Evolutionary conservation across 495 filamentous ascomycete species (phyloP).

Genomic region (Talaromyces proteolyticus): DNA sequence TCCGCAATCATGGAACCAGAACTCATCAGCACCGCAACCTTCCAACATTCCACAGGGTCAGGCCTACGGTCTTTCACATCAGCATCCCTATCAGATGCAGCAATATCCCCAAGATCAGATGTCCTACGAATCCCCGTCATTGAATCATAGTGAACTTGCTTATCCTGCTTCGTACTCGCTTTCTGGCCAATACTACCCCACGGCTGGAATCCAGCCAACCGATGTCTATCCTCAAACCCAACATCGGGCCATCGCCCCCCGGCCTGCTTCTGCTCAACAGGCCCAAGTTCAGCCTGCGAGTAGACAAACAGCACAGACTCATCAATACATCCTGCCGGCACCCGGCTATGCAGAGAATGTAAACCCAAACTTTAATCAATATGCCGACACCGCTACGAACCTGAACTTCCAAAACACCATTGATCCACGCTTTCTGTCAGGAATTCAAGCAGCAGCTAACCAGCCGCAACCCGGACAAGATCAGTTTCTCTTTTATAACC

Average conservation of each 20-base stretch:
- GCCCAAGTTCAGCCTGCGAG: neutral
- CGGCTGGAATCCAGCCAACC: constrained; percentile 3
- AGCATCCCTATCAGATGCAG: constrained; percentile 26
- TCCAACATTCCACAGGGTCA: constrained; percentile 11
- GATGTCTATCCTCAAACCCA: constrained; percentile 9
- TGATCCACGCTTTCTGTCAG: constrained; percentile 33
- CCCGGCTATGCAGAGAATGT: neutral
- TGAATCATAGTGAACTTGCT: constrained; percentile 23
- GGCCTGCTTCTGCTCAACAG: constrained; percentile 5
- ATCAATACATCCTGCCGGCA: constrained; percentile 7
- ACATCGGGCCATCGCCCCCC: neutral
- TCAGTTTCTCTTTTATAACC: constrained; percentile 24
- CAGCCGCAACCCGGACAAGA: constrained; percentile 16
- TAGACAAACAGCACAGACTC: neutral
- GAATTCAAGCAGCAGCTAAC: constrained; percentile 15
- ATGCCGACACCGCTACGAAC: constrained; percentile 16
- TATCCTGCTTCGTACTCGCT: constrained; percentile 26
- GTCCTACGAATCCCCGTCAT: constrained; percentile 24
- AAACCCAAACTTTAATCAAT: constrained; percentile 17
- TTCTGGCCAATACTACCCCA: constrained; percentile 23
- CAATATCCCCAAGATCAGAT: constrained; percentile 31
- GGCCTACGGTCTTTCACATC: constrained; percentile 19
- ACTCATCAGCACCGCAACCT: constrained; percentile 19
- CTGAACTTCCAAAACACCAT: constrained; percentile 29
- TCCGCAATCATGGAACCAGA: constrained; percentile 31